Conservation (phyloP, 306 rosid species). For the Calophaca sinica region DNA sequence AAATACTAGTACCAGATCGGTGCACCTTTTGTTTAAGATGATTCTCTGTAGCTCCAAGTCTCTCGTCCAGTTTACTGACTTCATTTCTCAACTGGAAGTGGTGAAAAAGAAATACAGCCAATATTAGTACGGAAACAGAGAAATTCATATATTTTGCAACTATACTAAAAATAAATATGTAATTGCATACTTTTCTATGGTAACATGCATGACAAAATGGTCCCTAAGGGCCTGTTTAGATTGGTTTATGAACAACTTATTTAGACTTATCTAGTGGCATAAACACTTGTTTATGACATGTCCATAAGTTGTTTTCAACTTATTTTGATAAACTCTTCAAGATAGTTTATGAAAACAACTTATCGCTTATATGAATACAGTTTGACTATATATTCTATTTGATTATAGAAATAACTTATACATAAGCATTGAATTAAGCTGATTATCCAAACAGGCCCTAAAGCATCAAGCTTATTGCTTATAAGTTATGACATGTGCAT, state of each 20-base stretch:
- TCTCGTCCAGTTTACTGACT: slow-evolving; percentile 65
- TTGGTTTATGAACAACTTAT: no score
- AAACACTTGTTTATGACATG: no score
- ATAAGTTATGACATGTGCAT: neutral
- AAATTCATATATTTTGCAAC: neutral
- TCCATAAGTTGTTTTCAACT: no score
- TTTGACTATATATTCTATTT: no score
- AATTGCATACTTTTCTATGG: neutral
- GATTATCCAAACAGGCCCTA: neutral
- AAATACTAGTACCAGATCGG: slow-evolving; percentile 28
- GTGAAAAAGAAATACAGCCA: neutral
- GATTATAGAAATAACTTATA: no score
- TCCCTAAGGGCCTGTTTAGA: neutral
- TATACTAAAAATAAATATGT: neutral
- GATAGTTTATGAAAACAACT: no score
- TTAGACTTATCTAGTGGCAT: no score
- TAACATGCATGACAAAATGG: slow-evolving; percentile 20
- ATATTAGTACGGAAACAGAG: neutral
- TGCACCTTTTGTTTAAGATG: slow-evolving; percentile 79
- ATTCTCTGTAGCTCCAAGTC: slow-evolving; percentile 60
- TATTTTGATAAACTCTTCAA: no score
- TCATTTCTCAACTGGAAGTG: slow-evolving; percentile 65
- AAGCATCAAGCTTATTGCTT: neutral
- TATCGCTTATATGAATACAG: no score
- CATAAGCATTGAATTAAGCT: no score